Conservation (phyloP, 2,329 filamentous ascomycete genomes). For the Leptodontidium sp. region DNA sequence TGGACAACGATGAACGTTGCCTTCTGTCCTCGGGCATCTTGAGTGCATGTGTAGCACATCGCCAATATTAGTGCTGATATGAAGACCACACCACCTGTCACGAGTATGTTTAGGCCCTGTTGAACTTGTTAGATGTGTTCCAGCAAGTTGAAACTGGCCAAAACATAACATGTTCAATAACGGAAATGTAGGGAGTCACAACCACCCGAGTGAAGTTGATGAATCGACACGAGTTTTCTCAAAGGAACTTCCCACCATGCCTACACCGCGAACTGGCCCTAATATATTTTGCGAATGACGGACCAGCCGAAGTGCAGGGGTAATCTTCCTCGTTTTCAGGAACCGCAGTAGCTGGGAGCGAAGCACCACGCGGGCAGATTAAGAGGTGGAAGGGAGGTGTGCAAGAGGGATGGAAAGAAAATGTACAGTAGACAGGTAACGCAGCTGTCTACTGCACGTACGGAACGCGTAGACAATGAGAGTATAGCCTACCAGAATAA, state of each 20-base stretch:
- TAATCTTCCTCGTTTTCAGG: conserved; percentile 67
- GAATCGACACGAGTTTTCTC: conserved; percentile 57
- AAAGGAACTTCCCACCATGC: conserved; percentile 63
- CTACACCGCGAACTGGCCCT: conserved; percentile 60
- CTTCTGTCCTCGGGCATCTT: conserved; percentile 82
- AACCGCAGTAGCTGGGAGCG: conserved; percentile 63
- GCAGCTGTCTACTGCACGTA: not conserved
- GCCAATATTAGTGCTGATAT: conserved; percentile 76
- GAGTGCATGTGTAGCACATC: conserved; percentile 82
- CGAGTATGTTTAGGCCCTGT: conserved; percentile 60
- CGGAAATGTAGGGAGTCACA: conserved; percentile 49
- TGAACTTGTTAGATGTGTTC: conserved; percentile 36
- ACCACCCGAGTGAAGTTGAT: conserved; percentile 47
- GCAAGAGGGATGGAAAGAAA: conserved; percentile 25
- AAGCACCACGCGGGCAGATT: conserved; percentile 64
- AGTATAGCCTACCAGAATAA: conserved; percentile 67
- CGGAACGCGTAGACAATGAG: conserved; percentile 29
- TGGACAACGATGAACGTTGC: conserved; percentile 83
- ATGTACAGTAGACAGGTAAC: conserved; percentile 14
- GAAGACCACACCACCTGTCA: conserved; percentile 59
- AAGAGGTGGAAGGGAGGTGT: conserved; percentile 57
- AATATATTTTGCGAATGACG: conserved; percentile 60
- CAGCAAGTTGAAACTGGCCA: conserved; percentile 18
- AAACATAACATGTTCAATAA: conserved; percentile 27
- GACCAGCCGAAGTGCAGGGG: conserved; percentile 61